These are phyloP conservation scores for Emiliania huxleyi DNA, from an alignment of 78 protist species.

Conservation along the genomic window DNA sequence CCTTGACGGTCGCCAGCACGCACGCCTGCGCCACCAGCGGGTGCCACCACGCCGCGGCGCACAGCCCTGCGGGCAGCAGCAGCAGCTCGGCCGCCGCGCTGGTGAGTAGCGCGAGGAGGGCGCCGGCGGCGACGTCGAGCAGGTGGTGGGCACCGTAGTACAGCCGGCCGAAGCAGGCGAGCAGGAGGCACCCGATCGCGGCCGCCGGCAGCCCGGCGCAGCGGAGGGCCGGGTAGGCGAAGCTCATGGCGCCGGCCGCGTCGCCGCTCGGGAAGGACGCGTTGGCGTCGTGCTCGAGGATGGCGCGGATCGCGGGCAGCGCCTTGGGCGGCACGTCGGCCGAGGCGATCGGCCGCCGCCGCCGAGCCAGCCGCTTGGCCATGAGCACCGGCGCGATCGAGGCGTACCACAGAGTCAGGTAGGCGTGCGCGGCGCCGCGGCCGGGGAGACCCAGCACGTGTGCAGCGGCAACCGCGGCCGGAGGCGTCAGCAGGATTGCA, in stretches of 20 bases:
- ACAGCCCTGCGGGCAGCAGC: background rate
- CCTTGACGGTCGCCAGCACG: background rate
- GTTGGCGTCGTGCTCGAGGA: background rate
- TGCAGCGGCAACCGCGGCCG: background rate
- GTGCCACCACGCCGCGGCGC: background rate
- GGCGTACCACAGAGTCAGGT: background rate
- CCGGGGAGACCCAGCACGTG: background rate
- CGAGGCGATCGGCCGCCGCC: background rate
- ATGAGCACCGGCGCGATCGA: background rate
- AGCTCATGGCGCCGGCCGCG: background rate
- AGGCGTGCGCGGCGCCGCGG: background rate
- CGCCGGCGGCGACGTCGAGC: background rate
- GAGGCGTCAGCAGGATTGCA: background rate
- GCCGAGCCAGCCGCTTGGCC: background rate
- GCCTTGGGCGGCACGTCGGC: background rate
- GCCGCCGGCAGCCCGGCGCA: background rate
- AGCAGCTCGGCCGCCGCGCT: background rate
- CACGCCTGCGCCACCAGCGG: background rate
- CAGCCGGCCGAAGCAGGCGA: background rate
- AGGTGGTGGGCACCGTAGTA: background rate
- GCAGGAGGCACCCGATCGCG: background rate
- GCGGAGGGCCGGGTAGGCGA: background rate
- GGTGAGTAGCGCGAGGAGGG: background rate
- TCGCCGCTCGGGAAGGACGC: slow-evolving; percentile 5
- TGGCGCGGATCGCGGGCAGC: background rate